Evolutionary conservation across 441 rosid species (phyloP), one percentile per base, ranked within the genome.

Genomic region (Daphne laureola): DNA sequence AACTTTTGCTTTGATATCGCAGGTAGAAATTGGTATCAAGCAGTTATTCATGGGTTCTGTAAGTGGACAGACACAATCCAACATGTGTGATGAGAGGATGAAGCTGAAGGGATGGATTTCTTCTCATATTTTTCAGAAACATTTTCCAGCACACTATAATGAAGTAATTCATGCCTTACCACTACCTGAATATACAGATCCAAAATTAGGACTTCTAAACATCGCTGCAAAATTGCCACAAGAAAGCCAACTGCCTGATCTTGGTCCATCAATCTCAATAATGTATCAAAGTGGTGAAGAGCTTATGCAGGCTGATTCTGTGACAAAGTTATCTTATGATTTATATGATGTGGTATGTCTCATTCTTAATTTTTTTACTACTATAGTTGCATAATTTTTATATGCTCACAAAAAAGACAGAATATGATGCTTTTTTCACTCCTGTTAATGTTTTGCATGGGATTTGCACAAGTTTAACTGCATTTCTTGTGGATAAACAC

Each of bases 81-180:
- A 74, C 66, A 78, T 63, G 57, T 79, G 90, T 73, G 72, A 86
- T 65, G 95, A 90, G 74, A 84, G 59, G 68, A 59, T 94, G 71
- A 88, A 87, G 71, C 68, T 90, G 78, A 83, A 84, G 71, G 95
- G 91, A 53, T 87, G 95, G 96, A 85, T 94, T 69, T 81, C 96
- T 52, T 77, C 99, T 71, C 71, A 54, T 44, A 70, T 84, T 62
- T 90, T 94, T 64, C 69, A 74, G 68, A 87, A 90, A 68, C 94
- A 86, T 60, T 87, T 94, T 73, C 90, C 98, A 9, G 78, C 72
- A 52, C 98, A 90, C 71, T 86, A 67, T 61, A 66, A 81, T 45
- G 90, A 87, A 72, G 71, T 90, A 57, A 66, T 87, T 57, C 79
- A 58, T 47, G 59, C 82, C 58, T 71, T 90, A 46, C 98, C 96